Conservation (phyloP, 805 yeast genomes). For the Metschnikowia aberdeeniae region DNA sequence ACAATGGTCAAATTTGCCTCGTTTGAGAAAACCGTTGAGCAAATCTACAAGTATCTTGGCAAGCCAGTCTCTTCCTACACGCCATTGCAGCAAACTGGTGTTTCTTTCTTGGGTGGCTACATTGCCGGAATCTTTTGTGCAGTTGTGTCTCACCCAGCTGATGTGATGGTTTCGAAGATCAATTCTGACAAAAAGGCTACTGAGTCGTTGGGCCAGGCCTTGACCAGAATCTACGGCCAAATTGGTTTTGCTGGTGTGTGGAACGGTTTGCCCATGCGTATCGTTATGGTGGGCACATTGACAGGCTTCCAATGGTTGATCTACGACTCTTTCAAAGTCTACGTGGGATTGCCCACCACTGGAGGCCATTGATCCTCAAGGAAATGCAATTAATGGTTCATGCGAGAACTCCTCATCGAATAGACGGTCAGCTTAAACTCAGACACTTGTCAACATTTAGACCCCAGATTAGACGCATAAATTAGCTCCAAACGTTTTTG, state of each 20-base stretch:
- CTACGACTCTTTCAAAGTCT: constrained; percentile 94
- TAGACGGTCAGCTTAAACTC: not conserved
- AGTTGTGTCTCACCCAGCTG: constrained; percentile 96
- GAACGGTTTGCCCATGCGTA: constrained; percentile 93
- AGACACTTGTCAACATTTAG: not conserved
- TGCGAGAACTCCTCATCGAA: not conserved
- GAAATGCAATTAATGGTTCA: constrained; percentile 1
- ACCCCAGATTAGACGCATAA: not conserved
- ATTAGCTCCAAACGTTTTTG: constrained; percentile 62
- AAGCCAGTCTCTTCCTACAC: constrained; percentile 69
- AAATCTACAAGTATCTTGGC: constrained; percentile 70
- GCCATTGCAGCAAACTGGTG: constrained; percentile 81
- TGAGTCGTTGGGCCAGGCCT: constrained; percentile 65
- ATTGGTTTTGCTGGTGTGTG: constrained; percentile 91
- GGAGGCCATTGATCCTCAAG: constrained; percentile 44
- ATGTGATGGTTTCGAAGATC: constrained; percentile 93
- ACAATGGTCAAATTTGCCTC: constrained; percentile 97
- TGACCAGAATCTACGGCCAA: constrained; percentile 66
- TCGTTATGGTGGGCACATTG: constrained; percentile 94
- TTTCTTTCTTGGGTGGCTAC: constrained; percentile 92
- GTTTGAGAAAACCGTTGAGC: constrained; percentile 85
- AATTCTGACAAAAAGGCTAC: constrained; percentile 64
- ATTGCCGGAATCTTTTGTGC: constrained; percentile 98
- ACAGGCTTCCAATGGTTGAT: constrained; percentile 97
- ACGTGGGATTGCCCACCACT: constrained; percentile 90